Base-by-base conservation (phyloP, 169 alveolate genomes). In the Eimeria maxima region DNA sequence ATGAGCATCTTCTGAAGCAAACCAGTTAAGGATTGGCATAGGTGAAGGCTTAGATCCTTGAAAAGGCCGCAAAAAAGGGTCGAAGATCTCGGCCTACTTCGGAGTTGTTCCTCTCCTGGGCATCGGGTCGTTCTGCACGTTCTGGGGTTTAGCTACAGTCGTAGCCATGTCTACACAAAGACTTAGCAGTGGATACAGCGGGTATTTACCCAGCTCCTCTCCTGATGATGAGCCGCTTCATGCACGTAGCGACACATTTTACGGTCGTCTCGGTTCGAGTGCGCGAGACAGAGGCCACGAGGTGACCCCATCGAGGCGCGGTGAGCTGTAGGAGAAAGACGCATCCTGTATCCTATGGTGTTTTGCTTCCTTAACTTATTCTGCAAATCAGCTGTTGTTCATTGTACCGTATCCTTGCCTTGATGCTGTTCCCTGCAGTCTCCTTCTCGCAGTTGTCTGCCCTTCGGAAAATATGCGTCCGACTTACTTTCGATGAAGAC, bases 401-500 rank as follows among this genome's bases (percentile, higher is more conserved):
- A 29, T 13, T 69, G 80, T 10, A 69, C 80, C 18, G 42, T 14
- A 20, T 3, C 80, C 14, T 7, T 73, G n/a, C 18, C 13, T 73
- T 45, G 84, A 6, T 73, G 84, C 20, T 74, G n/a, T 74, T 3
- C 42, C 38, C 38, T 38, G 47, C 92, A 84, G 92, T 55, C 20
- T 84, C 92, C 76, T 84, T 84, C 57, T 53, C 92, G 10, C 92
- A 84, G 53, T 50, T 38, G 14, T 84, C 71, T 84, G 24, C 92
- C 27, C 92, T 57, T 55, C 92, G 92, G 87, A 89, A 67, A 27
- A 60, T 93, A 53, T 63, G 96, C 44, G 93, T 95, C 16, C 95
- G 78, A 47, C 96, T 95, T 47, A 67, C 71, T 11, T 95, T 83
- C 81, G 96, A 95, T 42, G 96, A 95, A 55, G 96, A 95, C 42